A percentile compares a stretch with the other conserved stretches of the same genome.
Evolutionary conservation across 2,329 filamentous ascomycete species (phyloP).

Genomic region (Cryphonectria japonica): DNA sequence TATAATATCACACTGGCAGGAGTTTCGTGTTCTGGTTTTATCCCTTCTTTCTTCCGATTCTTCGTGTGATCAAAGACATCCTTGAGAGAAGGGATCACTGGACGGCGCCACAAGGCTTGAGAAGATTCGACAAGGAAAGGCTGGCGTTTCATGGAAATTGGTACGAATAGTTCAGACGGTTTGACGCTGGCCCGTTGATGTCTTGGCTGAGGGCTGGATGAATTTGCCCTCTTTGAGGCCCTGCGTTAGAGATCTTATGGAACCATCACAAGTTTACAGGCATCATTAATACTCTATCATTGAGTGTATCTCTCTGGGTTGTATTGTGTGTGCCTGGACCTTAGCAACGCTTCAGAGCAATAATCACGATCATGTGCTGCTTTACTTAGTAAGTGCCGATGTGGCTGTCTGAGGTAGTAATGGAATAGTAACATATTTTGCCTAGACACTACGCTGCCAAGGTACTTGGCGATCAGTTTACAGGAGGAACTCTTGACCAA

Average conservation of each 20-base stretch:
- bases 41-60: background rate
- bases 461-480: background rate
- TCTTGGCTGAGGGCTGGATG: background rate
- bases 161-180: background rate
- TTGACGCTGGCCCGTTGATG: background rate
- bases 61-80: background rate
- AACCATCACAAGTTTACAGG: background rate
- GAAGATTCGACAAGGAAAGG: background rate
- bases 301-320: background rate
- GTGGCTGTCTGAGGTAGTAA: background rate
- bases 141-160: background rate
- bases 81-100: background rate
- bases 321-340: background rate
- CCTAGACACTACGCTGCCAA: background rate
- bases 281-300: background rate
- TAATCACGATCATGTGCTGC: background rate
- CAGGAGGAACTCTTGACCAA: background rate
- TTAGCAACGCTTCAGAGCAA: background rate
- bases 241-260: background rate
- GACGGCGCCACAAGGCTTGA: background rate
- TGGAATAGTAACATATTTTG: background rate
- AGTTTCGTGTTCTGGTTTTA: background rate
- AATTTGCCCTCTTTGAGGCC: background rate
- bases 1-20: no score
- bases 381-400: no score